Evolutionary conservation across 164 flowering plant genomes (phyloP).

Genomic region (Protea cynaroides): DNA sequence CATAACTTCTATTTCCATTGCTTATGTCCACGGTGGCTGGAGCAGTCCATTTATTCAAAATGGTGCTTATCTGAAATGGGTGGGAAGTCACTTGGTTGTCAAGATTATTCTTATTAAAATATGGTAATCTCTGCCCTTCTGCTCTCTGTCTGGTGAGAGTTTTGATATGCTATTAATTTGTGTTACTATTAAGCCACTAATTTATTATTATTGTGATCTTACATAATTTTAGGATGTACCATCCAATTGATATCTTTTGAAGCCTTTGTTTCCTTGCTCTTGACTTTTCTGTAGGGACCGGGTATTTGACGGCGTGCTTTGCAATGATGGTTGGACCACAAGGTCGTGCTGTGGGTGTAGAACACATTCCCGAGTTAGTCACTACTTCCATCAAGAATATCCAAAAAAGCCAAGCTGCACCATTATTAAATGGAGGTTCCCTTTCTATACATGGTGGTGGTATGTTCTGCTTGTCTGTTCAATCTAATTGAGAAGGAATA

Average conservation of each 20-base stretch:
- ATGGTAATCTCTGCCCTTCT: no score
- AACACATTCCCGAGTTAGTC: conserved; percentile 89
- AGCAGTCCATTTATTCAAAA: no score
- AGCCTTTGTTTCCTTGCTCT: not conserved
- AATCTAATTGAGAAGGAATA: not conserved
- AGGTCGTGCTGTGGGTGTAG: conserved; percentile 91
- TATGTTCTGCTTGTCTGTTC: conserved; percentile 18
- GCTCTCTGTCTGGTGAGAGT: no score
- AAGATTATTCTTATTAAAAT: no score
- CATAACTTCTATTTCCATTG: no score
- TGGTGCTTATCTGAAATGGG: no score
- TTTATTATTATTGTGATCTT: not conserved
- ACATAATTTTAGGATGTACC: not conserved
- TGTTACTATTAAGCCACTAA: not conserved
- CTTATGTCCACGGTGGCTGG: no score
- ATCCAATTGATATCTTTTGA: not conserved
- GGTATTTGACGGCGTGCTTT: conserved; percentile 92
- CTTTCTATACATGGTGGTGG: conserved; percentile 76
- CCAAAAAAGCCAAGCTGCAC: conserved; percentile 66
- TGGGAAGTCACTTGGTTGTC: no score
- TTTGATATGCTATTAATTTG: no score
- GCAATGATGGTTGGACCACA: conserved; percentile 88
- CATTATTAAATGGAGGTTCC: conserved; percentile 61
- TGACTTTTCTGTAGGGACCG: conserved; percentile 54
- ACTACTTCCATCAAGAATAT: conserved; percentile 58